A percentile compares a stretch with the other conserved stretches of the same genome.
These are phyloP conservation scores for Oryza rufipogon DNA, from an alignment of 176 grass and related monocot species.

Conservation along the genomic window DNA sequence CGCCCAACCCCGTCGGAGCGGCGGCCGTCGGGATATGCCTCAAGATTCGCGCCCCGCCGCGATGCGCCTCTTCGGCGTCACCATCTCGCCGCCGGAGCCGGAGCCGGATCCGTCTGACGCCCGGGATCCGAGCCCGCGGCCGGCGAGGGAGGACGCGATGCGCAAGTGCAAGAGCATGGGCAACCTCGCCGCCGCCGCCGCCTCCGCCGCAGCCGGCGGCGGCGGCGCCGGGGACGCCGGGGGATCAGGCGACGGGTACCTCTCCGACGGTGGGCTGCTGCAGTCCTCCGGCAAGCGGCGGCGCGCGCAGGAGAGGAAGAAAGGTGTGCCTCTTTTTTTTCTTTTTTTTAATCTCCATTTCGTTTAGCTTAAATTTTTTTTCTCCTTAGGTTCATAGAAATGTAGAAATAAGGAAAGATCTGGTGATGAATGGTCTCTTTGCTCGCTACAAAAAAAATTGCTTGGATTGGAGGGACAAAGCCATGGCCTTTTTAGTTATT, in stretches of 20 bases:
- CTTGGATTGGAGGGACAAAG: conserved; percentile 23
- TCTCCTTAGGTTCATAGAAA: conserved; percentile 23
- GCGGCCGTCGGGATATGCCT: conserved; percentile 58
- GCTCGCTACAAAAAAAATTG: background rate
- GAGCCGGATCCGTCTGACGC: conserved; percentile 21
- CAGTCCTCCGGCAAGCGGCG: conserved; percentile 46
- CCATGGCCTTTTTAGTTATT: background rate
- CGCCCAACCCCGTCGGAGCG: conserved; percentile 33
- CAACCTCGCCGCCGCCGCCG: conserved; percentile 56
- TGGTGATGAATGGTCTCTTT: conserved; percentile 18
- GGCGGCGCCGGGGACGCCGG: conserved; percentile 23
- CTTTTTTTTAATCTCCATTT: conserved; percentile 11
- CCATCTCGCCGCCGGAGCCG: conserved; percentile 38
- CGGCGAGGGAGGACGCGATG: conserved; percentile 61
- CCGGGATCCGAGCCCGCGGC: conserved; percentile 42
- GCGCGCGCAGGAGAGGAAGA: conserved; percentile 64
- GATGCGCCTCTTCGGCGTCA: conserved; percentile 70
- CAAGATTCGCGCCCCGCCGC: conserved; percentile 45
- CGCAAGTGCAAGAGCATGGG: conserved; percentile 75
- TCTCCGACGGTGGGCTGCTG: conserved; percentile 58
- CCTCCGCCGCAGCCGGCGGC: background rate
- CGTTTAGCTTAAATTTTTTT: background rate
- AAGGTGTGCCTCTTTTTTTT: conserved; percentile 56
- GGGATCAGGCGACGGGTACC: conserved; percentile 48
- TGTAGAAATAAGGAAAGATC: conserved; percentile 40